phyloP scores from a whole-genome alignment of 2,329 filamentous ascomycete species.

The Herpotrichia juniperi region DNA sequence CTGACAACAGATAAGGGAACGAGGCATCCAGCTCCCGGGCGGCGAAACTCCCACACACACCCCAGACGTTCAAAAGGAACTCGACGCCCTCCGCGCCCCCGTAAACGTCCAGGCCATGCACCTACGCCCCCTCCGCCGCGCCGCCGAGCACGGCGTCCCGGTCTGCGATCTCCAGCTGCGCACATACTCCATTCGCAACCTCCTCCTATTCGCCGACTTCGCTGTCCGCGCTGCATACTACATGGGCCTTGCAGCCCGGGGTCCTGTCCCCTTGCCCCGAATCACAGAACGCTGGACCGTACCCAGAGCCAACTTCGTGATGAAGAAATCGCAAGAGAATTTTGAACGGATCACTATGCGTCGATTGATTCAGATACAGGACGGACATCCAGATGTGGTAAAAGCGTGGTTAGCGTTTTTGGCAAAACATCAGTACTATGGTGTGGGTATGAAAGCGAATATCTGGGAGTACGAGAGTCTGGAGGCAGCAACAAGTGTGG shows the following conservation, averaged over 20 bases:
- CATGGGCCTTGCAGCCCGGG: conserved; percentile 81
- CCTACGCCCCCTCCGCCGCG: conserved; percentile 79
- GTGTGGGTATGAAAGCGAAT: conserved; percentile 99
- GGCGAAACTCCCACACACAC: conserved; percentile 35
- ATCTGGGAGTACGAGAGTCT: conserved; percentile 85
- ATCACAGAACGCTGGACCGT: conserved; percentile 96
- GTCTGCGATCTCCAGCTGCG: conserved; percentile 91
- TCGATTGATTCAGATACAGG: conserved; percentile 87
- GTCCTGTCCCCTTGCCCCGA: conserved; percentile 83
- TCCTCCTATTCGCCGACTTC: conserved; percentile 95
- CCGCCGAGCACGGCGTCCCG: conserved; percentile 76
- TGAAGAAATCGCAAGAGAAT: conserved; percentile 98
- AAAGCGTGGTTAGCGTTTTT: conserved; percentile 92
- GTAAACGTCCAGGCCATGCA: conserved; percentile 85
- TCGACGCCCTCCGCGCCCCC: conserved; percentile 55
- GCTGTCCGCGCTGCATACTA: conserved; percentile 94
- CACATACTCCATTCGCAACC: conserved; percentile 86
- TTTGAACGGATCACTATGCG: conserved; percentile 90
- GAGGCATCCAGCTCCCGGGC: conserved; percentile 37
- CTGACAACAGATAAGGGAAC: conserved; percentile 26
- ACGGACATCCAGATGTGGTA: conserved; percentile 86
- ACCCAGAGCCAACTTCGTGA: conserved; percentile 84
- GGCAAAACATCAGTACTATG: conserved; percentile 89
- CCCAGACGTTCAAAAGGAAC: conserved; percentile 32
- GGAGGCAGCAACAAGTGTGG: conserved; percentile 45